Evolutionary conservation across 2,329 filamentous ascomycete species (phyloP), one percentile per base, ranked within the genome.

Genomic region (Aspergillus candidus): DNA sequence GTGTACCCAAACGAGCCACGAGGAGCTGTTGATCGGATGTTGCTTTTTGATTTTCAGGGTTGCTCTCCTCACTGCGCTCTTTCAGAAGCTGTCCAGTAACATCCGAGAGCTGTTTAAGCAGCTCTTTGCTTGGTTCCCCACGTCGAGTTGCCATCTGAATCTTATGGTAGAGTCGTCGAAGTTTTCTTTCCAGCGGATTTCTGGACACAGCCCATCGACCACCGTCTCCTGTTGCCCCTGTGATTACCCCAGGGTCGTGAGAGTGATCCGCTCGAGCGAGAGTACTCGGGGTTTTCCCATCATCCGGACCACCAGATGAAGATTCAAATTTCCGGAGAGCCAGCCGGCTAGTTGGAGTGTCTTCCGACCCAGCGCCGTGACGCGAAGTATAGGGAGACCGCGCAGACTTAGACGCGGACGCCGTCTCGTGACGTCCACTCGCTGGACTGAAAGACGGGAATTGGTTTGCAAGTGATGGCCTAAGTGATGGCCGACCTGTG

Each of bases 81-180:
- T 41, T 37, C 10, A 47, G 37, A 12, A 53, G 47, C 11, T 38
- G 48, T n/a, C 40, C 34, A n/a, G 56, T 54, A 3, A 48, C 49
- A 31, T 39, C 38, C 30, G 57, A 53, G 7, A 65, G 54, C 32
- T 61, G 61, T 37, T 57, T 48, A 17, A 65, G 53, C 6, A 63
- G 53, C 11, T 37, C 50, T 13, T 58, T 57, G 17, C 63, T 47
- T 11, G 58, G 47, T 17, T 61, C 56, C 12, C 58, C 58, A 10
- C 51, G 53, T 35, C 53, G 55, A 22, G 53, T 57, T 13, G 61
- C 59, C 35, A 55, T 51, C 44, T 63, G 60, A 12, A 64, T 64
- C 15, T 51, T 56, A 22, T 48, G 51, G 41, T 65, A 62, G 22
- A 65, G 32, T n/a, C 46, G 45, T 15, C 49, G 52, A 41, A 66